Evolutionary conservation across 768 basidiomycete genomes (phyloP).

Genomic region (Chalciporus pseudorubinellus): DNA sequence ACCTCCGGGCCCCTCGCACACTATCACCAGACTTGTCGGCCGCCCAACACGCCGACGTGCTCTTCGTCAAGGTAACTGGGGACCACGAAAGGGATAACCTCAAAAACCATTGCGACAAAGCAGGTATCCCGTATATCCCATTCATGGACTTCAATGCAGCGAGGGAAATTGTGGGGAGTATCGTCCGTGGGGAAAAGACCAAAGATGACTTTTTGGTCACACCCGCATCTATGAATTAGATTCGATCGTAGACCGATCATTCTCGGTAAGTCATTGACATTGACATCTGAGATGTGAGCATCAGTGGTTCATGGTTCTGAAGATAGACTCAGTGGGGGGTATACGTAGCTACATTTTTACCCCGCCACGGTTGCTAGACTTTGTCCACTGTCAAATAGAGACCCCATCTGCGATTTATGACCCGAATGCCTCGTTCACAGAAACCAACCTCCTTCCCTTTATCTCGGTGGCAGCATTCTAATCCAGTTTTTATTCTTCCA

Average conservation of each 20-base stretch:
- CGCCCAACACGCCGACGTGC: constrained; percentile 84
- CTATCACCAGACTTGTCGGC: constrained; percentile 76
- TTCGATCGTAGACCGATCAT: background rate
- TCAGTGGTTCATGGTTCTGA: background rate
- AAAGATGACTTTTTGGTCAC: constrained; percentile 21
- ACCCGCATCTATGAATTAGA: background rate
- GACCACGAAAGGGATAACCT: constrained; percentile 80
- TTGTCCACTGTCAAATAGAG: background rate
- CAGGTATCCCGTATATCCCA: constrained; percentile 75
- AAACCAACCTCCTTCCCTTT: too few species aligned
- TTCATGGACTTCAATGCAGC: constrained; percentile 73
- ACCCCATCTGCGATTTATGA: background rate
- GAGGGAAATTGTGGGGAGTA: constrained; percentile 54
- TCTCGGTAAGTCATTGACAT: background rate
- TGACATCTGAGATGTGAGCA: background rate
- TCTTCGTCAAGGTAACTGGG: constrained; percentile 87
- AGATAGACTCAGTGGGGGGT: background rate
- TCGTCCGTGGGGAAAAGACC: constrained; percentile 64
- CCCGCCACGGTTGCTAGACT: background rate
- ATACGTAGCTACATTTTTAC: too few species aligned
- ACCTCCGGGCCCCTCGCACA: background rate
- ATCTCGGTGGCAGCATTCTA: too few species aligned
- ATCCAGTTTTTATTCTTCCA: too few species aligned
- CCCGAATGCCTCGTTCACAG: too few species aligned
- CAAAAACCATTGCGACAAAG: constrained; percentile 73